Conservation (phyloP, 192 early-diverging fungal species). For the Jimgerdemannia lactiflua region DNA sequence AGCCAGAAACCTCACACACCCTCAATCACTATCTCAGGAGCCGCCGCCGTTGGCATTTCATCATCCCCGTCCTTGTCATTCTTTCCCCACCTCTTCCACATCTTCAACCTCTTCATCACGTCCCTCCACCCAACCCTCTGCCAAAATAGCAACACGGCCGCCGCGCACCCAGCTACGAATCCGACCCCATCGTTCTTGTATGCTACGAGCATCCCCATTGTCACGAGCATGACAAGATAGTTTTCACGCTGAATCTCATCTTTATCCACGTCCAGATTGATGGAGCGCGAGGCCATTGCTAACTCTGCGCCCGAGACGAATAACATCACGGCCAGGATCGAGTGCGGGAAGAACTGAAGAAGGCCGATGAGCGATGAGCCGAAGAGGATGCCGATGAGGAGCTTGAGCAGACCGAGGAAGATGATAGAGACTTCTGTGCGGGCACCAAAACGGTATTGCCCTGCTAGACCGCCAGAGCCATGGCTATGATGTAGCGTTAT, state of each 20-base stretch:
- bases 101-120: background rate
- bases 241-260: constrained; percentile 43
- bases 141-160: constrained; percentile 13
- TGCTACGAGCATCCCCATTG: constrained; percentile 64
- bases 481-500: constrained; percentile 32
- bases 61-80: background rate
- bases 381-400: constrained; percentile 81
- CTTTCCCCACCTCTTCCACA: background rate
- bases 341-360: constrained; percentile 69
- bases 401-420: constrained; percentile 72
- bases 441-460: constrained; percentile 92
- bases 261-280: constrained; percentile 44
- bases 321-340: constrained; percentile 85
- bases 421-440: constrained; percentile 77
- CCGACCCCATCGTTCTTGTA: constrained; percentile 84
- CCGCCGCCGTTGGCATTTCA: constrained; percentile 1
- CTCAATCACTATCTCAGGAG: background rate
- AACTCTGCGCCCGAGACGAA: constrained; percentile 77
- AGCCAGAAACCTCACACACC: constrained; percentile 7
- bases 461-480: constrained; percentile 89
- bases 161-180: constrained; percentile 66
- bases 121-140: constrained; percentile 5
- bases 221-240: constrained; percentile 71
- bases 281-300: constrained; percentile 19
- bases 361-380: constrained; percentile 74